Evolutionary conservation across 23 red algal genomes (phyloP), one percentile per base, ranked within the genome.

Genomic region (Gracilariopsis chorda): DNA sequence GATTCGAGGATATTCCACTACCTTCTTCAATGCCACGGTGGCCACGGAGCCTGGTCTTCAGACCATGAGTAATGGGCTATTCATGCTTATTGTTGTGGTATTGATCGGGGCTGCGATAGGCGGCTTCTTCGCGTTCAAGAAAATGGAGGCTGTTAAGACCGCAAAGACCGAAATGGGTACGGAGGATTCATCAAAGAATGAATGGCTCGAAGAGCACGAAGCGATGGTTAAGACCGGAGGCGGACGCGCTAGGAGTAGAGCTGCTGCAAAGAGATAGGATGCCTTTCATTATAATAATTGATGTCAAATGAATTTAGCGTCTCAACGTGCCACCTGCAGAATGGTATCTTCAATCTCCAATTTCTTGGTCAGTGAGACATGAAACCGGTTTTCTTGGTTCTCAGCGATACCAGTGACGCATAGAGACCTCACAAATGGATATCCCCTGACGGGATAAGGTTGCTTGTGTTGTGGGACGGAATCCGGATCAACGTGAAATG

Each of bases 1-100:
- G 34, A 86, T 84, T 33, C 82, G 92, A 61, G 78, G 67, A 20
- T 80, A 95, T 84, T 83, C 86, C 10, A 72, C 78, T 13, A 95
- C 93, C 14, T 95, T 91, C 80, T 95, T 77, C 44, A 95, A 95
- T 30, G 40, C 70, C 7, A 95, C 93, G 34, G 32, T 95, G 35
- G 48, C 80, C 17, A 80, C 86, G 44, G 72, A 64, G 20, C 72
- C 86, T 17, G 75, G 86, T 20, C 73, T 72, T 14, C 72, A 90
- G 14, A 42, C 70, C 5, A 77, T 91, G 71, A 84, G 79, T 37
- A 86, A 82, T 61, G 49, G 56, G 1, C 40, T 70, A 8, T 83
- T 88, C 53, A 71, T 95, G 53, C 43, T 87, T 39, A 58, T 95
- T 48, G 57, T 90, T 12, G 62, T 70, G 32, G 32, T 82, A 17